Evolutionary conservation across 352 stramenopile genomes (phyloP), one percentile per base, ranked within the genome.

Genomic region (Pythium rhizo-oryzae): DNA sequence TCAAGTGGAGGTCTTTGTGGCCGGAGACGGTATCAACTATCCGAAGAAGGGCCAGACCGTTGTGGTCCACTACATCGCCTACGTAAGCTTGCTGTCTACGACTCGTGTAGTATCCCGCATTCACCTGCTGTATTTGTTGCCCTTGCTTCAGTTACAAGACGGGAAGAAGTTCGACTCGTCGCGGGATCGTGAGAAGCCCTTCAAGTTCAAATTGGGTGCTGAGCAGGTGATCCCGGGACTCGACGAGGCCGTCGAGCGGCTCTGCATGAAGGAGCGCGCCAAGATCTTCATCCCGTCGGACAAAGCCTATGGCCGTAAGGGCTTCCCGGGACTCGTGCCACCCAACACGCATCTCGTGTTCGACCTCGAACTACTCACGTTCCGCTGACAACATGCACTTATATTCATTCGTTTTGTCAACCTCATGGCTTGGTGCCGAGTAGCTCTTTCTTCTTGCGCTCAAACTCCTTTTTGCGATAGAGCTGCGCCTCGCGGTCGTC

Each of bases 281-380:
- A 96, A 96, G 67, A 75, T 97, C 15, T 94, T 90, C 54, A 88
- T 97, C n/a, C 89, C 91, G 30, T 71, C 88, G 2, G 79, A 91
- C 69, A 92, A 96, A 65, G 91, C 85, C 2, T 97, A 97, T 68
- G 90, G 89, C 23, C 77, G 85, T 37, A 91, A 88, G 72, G 90
- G 90, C 19, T 95, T 96, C 61, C 85, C 86, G 15, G 87, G 86
- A 12, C 80, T 96, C n/a, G 77, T 98, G 39, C 92, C 93, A 2
- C 91, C 92, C 41, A 97, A 98, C 76, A 97, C 91, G 25, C 92
- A 96, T 71, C 76, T 98, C 25, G 86, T 95, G 25, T 98, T 98
- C 68, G 94, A 98, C 69, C 83, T 98, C 15, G 93, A 98, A 65
- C 72, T 98, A 19, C 70, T 98, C 30, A 89, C 89, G 58, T 95